Evolutionary conservation across 768 basidiomycete genomes (phyloP).

Genomic region (Termitomyces heimii): DNA sequence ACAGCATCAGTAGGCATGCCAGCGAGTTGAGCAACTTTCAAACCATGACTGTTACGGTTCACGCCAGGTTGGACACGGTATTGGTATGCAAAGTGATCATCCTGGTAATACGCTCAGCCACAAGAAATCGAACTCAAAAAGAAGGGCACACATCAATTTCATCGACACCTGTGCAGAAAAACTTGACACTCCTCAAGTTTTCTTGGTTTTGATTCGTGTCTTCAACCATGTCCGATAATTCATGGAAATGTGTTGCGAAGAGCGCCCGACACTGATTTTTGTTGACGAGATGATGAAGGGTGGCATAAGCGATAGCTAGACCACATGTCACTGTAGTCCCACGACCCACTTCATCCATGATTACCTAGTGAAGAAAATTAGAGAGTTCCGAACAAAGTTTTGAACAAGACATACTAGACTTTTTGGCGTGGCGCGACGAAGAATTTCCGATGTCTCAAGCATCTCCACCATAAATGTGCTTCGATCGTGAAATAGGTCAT

Average conservation of each 20-base stretch:
- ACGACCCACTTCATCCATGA: constrained; percentile 99
- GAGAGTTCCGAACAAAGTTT: neutral
- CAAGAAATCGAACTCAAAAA: neutral
- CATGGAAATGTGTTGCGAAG: constrained; percentile 99
- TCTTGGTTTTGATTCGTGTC: constrained; percentile 40
- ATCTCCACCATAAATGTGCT: constrained; percentile 99
- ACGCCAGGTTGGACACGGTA: constrained; percentile 79
- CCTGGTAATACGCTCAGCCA: constrained; percentile 32
- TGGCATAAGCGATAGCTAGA: constrained; percentile 88
- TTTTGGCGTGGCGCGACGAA: constrained; percentile 71
- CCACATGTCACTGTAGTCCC: constrained; percentile 93
- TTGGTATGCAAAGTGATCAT: constrained; percentile 76
- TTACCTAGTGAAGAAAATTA: constrained; percentile 52
- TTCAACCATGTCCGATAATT: constrained; percentile 80
- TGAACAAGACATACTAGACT: constrained; percentile 59
- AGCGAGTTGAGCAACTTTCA: constrained; percentile 85
- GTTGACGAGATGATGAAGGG: constrained; percentile 73
- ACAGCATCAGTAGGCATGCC: constrained; percentile 70
- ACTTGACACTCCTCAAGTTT: constrained; percentile 58
- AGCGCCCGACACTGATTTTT: constrained; percentile 76
- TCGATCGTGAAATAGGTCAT: constrained; percentile 88
- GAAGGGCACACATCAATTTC: constrained; percentile 57
- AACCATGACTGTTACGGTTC: constrained; percentile 85
- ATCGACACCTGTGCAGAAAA: constrained; percentile 87
- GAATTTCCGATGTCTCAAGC: constrained; percentile 90